A percentile compares a stretch with the other conserved stretches of the same genome.
Conservation (phyloP, 768 basidiomycete species). For the Ramaria rubella region DNA sequence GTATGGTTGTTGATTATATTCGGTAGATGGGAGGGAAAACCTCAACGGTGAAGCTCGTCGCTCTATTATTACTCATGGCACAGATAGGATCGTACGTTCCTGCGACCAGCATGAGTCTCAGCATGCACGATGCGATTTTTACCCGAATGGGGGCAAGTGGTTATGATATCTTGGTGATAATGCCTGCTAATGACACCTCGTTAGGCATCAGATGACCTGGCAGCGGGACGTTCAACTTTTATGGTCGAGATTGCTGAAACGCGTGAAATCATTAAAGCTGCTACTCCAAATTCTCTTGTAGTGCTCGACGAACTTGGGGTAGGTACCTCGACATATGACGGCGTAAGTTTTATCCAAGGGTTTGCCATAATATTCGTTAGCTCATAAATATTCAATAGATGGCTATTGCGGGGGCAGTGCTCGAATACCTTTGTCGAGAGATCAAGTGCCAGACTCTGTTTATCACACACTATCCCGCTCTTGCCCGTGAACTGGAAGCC, state of each 20-base stretch:
- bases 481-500: conserved; percentile 61
- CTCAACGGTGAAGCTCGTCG: conserved; percentile 7
- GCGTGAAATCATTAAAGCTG: conserved; percentile 75
- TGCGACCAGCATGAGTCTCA: conserved; percentile 62
- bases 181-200: conserved; percentile 1
- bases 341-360: conserved; percentile 28
- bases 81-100: conserved; percentile 93
- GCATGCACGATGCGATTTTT: conserved; percentile 77
- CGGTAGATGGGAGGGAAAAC: conserved; percentile 9
- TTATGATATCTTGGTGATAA: not conserved
- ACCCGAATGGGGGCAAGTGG: conserved; percentile 85
- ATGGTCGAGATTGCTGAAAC: conserved; percentile 98
- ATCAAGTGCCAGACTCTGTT: conserved; percentile 74
- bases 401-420: conserved; percentile 79
- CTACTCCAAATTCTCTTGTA: conserved; percentile 72
- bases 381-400: conserved; percentile 40
- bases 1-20: not conserved
- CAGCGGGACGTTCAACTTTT: conserved; percentile 84
- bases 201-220: conserved; percentile 79
- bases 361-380: not conserved
- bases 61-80: conserved; percentile 42
- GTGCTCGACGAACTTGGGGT: conserved; percentile 87
- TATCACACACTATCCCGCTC: conserved; percentile 90
- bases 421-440: conserved; percentile 58
- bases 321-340: conserved; percentile 91